A percentile compares a stretch with the other conserved stretches of the same genome.
These are phyloP conservation scores for Ophiocordyceps sinensis DNA, from an alignment of 2,329 filamentous ascomycete genomes.

Conservation along the genomic window DNA sequence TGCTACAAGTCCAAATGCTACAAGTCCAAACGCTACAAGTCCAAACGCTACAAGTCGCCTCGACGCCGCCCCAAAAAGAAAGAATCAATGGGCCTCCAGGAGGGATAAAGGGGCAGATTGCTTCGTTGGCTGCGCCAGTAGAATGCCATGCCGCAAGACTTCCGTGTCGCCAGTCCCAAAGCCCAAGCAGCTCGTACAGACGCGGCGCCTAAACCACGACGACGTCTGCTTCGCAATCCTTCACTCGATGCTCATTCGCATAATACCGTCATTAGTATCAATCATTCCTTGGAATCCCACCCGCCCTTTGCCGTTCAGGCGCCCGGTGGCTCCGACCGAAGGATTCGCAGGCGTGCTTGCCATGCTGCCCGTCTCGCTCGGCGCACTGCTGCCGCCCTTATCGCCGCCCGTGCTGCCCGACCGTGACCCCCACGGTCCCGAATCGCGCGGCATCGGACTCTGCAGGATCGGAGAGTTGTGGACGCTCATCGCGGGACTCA, in stretches of 20 bases:
- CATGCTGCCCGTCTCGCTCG: constrained; percentile 33
- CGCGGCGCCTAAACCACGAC: no score
- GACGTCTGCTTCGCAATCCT: not conserved
- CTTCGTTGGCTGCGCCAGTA: no score
- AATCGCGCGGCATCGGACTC: constrained; percentile 63
- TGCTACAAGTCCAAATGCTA: no score
- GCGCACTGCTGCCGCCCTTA: constrained; percentile 35
- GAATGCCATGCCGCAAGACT: no score
- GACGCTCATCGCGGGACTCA: constrained; percentile 80
- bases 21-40: no score
- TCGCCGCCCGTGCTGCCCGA: constrained; percentile 47
- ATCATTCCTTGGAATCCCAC: constrained; percentile 85
- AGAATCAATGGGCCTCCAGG: no score
- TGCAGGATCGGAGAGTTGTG: constrained; percentile 84
- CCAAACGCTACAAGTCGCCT: no score
- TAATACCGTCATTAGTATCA: constrained; percentile 87
- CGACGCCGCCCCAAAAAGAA: no score
- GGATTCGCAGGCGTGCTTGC: constrained; percentile 14
- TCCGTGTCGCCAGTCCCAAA: no score
- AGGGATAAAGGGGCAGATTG: no score
- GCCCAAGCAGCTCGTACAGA: no score
- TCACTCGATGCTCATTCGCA: constrained; percentile 94
- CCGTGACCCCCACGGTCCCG: constrained; percentile 56
- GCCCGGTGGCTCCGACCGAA: constrained; percentile 22
- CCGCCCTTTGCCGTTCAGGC: constrained; percentile 41